Percentiles rank a stretch among this genome's conserved stretches.
Evolutionary conservation across 345 rosid species (phyloP).

Genomic region (Melaleuca quinquenervia): DNA sequence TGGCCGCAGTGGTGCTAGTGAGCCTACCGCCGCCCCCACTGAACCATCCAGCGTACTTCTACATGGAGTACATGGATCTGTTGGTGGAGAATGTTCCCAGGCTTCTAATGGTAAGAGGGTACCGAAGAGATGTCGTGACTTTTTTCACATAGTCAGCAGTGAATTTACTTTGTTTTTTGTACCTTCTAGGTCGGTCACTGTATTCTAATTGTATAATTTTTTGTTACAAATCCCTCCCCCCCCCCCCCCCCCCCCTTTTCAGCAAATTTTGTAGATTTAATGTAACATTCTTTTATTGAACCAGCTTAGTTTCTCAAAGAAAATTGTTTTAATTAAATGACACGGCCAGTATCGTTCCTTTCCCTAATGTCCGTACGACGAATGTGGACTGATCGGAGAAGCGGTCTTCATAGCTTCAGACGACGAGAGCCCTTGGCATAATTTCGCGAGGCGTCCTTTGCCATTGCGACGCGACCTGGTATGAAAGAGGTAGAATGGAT

Average conservation of each 20-base stretch:
- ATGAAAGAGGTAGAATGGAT: too few species aligned
- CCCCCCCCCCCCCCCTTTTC: background rate
- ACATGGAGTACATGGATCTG: constrained; percentile 99
- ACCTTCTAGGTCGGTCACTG: background rate
- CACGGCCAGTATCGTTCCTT: background rate
- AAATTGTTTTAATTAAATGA: background rate
- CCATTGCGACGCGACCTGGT: too few species aligned
- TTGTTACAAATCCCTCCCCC: background rate
- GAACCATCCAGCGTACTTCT: constrained; percentile 84
- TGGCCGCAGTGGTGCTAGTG: constrained; percentile 91
- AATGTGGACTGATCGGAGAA: background rate
- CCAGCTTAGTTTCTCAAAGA: background rate
- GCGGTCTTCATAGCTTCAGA: background rate
- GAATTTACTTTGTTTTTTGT: background rate
- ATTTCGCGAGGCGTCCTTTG: too few species aligned
- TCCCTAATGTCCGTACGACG: background rate
- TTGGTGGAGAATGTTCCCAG: constrained; percentile 93
- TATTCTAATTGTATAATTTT: background rate
- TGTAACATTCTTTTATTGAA: constrained; percentile 1
- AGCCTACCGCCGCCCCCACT: constrained; percentile 71
- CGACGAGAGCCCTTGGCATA: too few species aligned
- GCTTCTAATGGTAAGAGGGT: constrained; percentile 94
- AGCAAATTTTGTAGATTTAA: background rate
- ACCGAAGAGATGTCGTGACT: constrained; percentile 95
- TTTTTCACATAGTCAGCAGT: constrained; percentile 58